Evolutionary conservation across 768 basidiomycete species (phyloP), one percentile per base, ranked within the genome.

Genomic region (Udeniomyces megalosporus): DNA sequence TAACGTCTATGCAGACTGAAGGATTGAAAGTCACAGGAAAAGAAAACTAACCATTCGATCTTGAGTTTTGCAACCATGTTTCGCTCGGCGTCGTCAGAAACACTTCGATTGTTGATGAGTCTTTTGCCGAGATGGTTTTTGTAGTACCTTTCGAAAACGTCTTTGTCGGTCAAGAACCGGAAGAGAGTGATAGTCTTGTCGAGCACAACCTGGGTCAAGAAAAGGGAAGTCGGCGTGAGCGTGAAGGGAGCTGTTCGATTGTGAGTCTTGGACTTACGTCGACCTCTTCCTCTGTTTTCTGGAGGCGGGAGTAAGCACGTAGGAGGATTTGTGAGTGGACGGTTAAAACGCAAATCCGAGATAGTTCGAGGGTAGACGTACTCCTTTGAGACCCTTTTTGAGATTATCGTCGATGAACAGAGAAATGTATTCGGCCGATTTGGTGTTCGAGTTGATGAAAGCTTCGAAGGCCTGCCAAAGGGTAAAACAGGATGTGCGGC

Each of bases 61-160:
- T 96, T 96, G 69, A 99, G 82, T 74, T 95, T 96, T 50, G 89
- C 84, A 1, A 99, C 80, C 91, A 99, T 96, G 62, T 86, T 88
- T 50, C 87, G 85, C 71, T 99, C 95, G 3, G 95, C 92, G 73
- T 99, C 95, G 68, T 99, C 95, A 0, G 91, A 95, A 7, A 92
- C 82, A 22, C 90, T 93, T 20, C 92, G 84, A 11, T 81, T 82
- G 31, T 81, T 80, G 32, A 97, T 79, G 12, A 99, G 79, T 35
- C 95, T 88, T 71, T 91, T 88, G 5, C 93, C 88, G 32, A 99
- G 83, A 72, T 97, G 95, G 17, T 79, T 80, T 75, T 97, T 97
- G 77, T 99, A 99, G 73, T 97, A 97, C 35, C 88, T 81, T 73
- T 99, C 95, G 71, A 99, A 99, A 15, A 90, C 81, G 70, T 99